phyloP scores from a whole-genome alignment of 2,329 filamentous ascomycete species.

The Aspergillus ustus region DNA sequence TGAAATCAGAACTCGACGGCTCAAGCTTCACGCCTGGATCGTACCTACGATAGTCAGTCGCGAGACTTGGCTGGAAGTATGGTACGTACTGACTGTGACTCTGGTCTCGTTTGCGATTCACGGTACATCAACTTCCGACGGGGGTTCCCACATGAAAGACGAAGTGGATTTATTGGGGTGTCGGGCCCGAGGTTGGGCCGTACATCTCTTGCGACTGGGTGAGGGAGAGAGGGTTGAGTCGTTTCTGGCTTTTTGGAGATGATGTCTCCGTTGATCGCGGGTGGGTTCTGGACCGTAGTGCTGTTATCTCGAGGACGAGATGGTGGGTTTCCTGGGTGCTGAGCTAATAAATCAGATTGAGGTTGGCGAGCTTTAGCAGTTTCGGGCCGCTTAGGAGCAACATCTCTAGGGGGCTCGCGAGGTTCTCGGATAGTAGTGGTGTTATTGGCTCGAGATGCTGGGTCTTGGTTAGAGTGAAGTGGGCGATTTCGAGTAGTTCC shows the following conservation, averaged over 20 bases:
- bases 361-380: not conserved
- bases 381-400: not conserved
- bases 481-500: not conserved
- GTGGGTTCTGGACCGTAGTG: not conserved
- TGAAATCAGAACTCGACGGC: not conserved
- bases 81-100: constrained; percentile 38
- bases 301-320: not conserved
- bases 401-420: not conserved
- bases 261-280: not conserved
- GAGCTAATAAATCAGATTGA: not conserved
- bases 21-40: not conserved
- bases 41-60: constrained; percentile 5
- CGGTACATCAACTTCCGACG: constrained; percentile 51
- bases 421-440: not conserved
- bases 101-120: constrained; percentile 30
- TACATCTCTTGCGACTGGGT: constrained; percentile 10
- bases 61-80: not conserved
- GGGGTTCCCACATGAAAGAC: constrained; percentile 40
- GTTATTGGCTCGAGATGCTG: not conserved
- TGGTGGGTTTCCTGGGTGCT: not conserved
- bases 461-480: not conserved
- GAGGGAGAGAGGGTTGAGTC: not conserved
- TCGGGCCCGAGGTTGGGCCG: constrained; percentile 14
- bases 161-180: constrained; percentile 32
- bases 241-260: not conserved